Evolutionary conservation across 2,329 filamentous ascomycete species (phyloP), one percentile per base, ranked within the genome.

Genomic region (Bisporella sp.): DNA sequence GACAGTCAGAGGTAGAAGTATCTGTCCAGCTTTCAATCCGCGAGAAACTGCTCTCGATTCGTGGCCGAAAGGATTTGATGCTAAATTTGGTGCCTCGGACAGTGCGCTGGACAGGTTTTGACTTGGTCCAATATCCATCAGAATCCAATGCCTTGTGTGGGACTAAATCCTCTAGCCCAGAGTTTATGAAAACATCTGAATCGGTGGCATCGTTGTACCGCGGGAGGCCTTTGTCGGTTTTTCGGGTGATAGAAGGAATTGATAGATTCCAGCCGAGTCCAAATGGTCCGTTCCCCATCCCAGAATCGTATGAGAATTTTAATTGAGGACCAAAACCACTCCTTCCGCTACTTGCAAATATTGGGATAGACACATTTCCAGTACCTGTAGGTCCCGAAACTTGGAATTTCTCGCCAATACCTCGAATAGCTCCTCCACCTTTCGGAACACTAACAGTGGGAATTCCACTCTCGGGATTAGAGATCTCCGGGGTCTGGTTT

Each of bases 361-460:
- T 30, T 5, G 48, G 48, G 21, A 50, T 31, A n/a, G 31, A 31
- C 5, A 29, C 21, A 12, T 31, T 8, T 31, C 9, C 48, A 4
- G 41, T 46, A 3, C 48, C 48, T 5, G 41, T 46, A 8, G 11
- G 11, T 6, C 5, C 5, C 30, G 45, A 45, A 9, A 41, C 48
- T n/a, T 39, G 5, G 32, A 46, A 46, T 41, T 50, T 45, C 43
- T 50, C 48, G 4, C 41, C 41, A 30, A 45, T 50, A 1, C 33
- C 43, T 5, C 43, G 42, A 32, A 50, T 50, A 4, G 48, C 41
- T 6, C 48, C 48, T 31, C 48, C 48, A 29, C 48, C 43, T 33
- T 50, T 50, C 4, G 48, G 48, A 12, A 50, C 32, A 4, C 41
- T 37, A 39, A 49, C 31, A 40, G 47, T 37, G 1, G 41, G 46